Evolutionary conservation across 257 asterid species (phyloP).

Genomic region (Nyctanthes arbortristis): DNA sequence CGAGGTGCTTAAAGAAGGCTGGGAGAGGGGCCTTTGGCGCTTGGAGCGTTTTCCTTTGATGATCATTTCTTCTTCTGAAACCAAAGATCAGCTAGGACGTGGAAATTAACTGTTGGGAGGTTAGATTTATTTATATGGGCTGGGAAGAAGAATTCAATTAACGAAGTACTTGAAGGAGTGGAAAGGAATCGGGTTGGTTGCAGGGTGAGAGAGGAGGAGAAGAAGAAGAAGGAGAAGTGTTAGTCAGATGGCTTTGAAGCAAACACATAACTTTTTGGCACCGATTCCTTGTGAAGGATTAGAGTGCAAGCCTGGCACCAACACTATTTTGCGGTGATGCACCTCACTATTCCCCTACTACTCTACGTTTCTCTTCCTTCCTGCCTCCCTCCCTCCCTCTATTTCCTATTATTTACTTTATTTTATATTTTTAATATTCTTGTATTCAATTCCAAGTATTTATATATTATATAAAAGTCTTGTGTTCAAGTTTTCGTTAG

Average conservation of each 20-base stretch:
- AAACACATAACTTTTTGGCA: slow-evolving; percentile 65
- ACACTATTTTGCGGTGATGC: slow-evolving; percentile 47
- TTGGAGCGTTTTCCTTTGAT: slow-evolving; percentile 72
- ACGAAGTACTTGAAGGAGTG: background rate
- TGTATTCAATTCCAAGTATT: too few species aligned
- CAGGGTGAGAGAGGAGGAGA: slow-evolving; percentile 17
- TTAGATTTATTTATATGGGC: background rate
- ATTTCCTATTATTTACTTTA: too few species aligned
- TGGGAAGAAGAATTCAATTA: too few species aligned
- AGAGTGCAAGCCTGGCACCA: slow-evolving; percentile 99
- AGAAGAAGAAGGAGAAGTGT: slow-evolving; percentile 37
- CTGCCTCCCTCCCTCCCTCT: background rate
- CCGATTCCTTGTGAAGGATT: slow-evolving; percentile 84
- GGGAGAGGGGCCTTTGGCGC: slow-evolving; percentile 55
- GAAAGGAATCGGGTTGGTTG: background rate
- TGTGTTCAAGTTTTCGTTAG: too few species aligned
- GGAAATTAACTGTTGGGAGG: slow-evolving; percentile 6
- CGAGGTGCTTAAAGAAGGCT: slow-evolving; percentile 47
- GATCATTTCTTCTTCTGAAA: background rate
- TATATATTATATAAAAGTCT: too few species aligned
- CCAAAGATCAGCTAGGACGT: slow-evolving; percentile 20
- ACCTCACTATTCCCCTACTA: slow-evolving; percentile 49
- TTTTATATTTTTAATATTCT: too few species aligned
- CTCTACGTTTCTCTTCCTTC: slow-evolving; percentile 11
- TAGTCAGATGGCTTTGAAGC: slow-evolving; percentile 97